These are phyloP conservation scores for Metarhizium anisopliae DNA, from an alignment of 2,329 filamentous ascomycete genomes.

Conservation along the genomic window DNA sequence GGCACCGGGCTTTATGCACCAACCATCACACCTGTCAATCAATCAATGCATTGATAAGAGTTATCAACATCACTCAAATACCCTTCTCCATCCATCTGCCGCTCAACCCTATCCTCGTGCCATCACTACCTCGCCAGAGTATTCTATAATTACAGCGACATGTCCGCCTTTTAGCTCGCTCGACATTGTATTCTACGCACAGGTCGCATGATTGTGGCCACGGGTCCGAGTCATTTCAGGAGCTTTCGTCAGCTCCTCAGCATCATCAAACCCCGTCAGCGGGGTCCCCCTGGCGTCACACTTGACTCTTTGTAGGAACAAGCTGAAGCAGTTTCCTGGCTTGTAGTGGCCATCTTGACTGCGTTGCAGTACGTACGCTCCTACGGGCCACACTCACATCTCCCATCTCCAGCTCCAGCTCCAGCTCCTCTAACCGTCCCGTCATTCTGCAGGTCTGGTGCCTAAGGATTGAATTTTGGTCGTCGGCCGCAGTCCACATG, in stretches of 20 bases:
- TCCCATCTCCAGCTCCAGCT: neutral
- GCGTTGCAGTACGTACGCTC: too few species aligned
- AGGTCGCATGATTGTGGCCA: neutral
- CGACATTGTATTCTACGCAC: neutral
- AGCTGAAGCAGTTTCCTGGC: neutral
- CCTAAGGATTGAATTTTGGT: neutral
- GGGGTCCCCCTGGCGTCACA: neutral
- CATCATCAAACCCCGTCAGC: neutral
- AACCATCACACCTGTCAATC: too few species aligned
- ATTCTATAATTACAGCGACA: neutral
- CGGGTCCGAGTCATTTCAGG: neutral
- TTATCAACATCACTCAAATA: neutral
- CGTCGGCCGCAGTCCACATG: neutral
- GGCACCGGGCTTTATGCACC: too few species aligned
- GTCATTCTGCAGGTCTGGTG: neutral
- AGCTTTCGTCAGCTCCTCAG: neutral
- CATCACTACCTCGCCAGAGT: neutral
- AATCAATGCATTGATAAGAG: too few species aligned
- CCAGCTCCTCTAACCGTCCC: neutral
- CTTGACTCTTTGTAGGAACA: neutral
- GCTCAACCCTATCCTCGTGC: neutral
- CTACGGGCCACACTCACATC: too few species aligned
- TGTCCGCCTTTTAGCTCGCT: neutral
- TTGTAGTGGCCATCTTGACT: neutral
- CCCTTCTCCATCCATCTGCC: neutral